Evolutionary conservation across 2,329 filamentous ascomycete species (phyloP).

Genomic region (Colletotrichum aenigma): DNA sequence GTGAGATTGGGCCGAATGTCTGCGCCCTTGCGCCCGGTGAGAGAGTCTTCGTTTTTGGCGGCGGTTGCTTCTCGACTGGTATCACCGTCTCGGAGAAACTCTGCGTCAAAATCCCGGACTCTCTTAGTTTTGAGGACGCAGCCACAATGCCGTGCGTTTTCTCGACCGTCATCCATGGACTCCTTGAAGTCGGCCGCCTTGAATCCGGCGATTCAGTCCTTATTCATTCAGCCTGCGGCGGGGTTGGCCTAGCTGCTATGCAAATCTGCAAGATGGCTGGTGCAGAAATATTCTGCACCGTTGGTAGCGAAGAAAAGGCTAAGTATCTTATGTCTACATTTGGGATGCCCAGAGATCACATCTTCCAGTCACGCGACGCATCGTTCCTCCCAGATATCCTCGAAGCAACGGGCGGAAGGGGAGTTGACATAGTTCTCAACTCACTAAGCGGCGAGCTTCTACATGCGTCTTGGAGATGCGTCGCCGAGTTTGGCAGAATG

Average conservation of each 20-base stretch:
- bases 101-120: constrained; percentile 35
- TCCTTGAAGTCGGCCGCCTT: constrained; percentile 34
- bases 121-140: constrained; percentile 36
- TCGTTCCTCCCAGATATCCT: constrained; percentile 30
- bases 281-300: constrained; percentile 38
- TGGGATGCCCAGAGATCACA: constrained; percentile 29
- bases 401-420: constrained; percentile 23
- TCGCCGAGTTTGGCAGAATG: constrained; percentile 43
- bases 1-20: constrained; percentile 29
- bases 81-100: neutral
- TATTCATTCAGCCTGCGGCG: constrained; percentile 31
- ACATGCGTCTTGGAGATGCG: constrained; percentile 41
- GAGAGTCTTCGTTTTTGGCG: neutral
- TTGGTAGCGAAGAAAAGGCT: constrained; percentile 33
- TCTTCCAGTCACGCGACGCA: constrained; percentile 32
- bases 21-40: constrained; percentile 30
- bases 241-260: constrained; percentile 30
- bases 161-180: constrained; percentile 33
- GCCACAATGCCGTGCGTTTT: constrained; percentile 39
- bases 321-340: constrained; percentile 28
- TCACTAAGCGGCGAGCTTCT: constrained; percentile 40
- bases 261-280: constrained; percentile 30
- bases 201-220: constrained; percentile 26
- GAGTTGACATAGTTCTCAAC: constrained; percentile 38
- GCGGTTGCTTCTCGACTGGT: constrained; percentile 2